These are phyloP conservation scores for Tanacetum coccineum DNA, from an alignment of 129 eudicot genomes.

Conservation along the genomic window DNA sequence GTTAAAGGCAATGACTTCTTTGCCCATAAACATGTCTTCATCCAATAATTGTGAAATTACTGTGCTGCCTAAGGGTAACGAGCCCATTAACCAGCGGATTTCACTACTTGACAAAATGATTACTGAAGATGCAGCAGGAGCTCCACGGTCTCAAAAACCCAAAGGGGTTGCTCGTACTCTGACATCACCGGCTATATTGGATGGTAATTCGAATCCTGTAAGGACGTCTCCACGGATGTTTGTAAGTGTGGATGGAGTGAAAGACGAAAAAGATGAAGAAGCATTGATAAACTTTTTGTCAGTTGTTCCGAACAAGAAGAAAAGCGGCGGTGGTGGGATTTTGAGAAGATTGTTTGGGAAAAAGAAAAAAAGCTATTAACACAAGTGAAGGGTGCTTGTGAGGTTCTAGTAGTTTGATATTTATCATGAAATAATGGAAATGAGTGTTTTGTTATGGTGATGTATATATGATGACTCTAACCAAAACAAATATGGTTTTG, in stretches of 20 bases:
- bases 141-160: slow-evolving; percentile 29
- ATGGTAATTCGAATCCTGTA: slow-evolving; percentile 16
- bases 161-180: slow-evolving; percentile 36
- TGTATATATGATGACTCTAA: slow-evolving; percentile 21
- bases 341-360: slow-evolving; percentile 59
- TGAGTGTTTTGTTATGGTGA: slow-evolving; percentile 16
- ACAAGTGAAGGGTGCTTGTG: slow-evolving; percentile 26
- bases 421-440: slow-evolving; percentile 24
- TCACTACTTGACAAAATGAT: slow-evolving; percentile 72
- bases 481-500: slow-evolving; percentile 21
- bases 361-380: slow-evolving; percentile 40
- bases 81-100: slow-evolving; percentile 25
- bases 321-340: slow-evolving; percentile 50
- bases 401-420: slow-evolving; percentile 17
- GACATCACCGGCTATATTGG: slow-evolving; percentile 27
- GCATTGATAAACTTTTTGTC: slow-evolving; percentile 50
- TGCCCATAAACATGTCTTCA: slow-evolving; percentile 26
- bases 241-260: slow-evolving; percentile 40
- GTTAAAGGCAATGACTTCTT: slow-evolving; percentile 49
- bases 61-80: slow-evolving; percentile 11
- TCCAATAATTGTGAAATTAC: slow-evolving; percentile 26
- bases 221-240: slow-evolving; percentile 33
- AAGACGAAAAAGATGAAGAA: slow-evolving; percentile 35
- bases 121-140: slow-evolving; percentile 46
- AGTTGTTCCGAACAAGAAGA: slow-evolving; percentile 51